Evolutionary conservation across 805 yeast species (phyloP).

Genomic region (Schwanniomyces polymorphus): DNA sequence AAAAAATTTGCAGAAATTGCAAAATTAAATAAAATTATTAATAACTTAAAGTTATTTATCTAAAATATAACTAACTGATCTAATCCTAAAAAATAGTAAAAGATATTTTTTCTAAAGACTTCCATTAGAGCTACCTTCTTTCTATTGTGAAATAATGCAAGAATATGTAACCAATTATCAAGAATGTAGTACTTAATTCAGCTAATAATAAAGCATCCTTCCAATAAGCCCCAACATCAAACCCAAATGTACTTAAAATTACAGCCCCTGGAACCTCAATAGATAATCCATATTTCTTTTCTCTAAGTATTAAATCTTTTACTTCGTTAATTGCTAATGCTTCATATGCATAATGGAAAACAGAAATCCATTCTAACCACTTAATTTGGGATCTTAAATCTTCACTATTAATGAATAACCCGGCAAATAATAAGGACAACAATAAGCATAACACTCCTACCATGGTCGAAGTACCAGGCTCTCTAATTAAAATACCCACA

Average conservation of each 20-base stretch:
- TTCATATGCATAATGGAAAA: slow-evolving; percentile 96
- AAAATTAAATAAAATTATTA: too few species aligned
- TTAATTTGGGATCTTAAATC: slow-evolving; percentile 50
- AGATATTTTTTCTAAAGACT: background rate
- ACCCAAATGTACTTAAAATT: slow-evolving; percentile 92
- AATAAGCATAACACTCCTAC: slow-evolving; percentile 80
- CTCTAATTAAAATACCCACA: slow-evolving; percentile 84
- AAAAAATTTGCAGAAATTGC: too few species aligned
- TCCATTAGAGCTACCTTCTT: slow-evolving; percentile 44
- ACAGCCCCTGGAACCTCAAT: slow-evolving; percentile 98
- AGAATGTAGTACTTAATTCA: slow-evolving; percentile 57
- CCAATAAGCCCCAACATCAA: slow-evolving; percentile 74
- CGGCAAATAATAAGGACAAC: slow-evolving; percentile 89
- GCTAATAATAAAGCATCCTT: slow-evolving; percentile 63
- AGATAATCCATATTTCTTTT: slow-evolving; percentile 87
- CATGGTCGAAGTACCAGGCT: slow-evolving; percentile 90
- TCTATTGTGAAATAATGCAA: slow-evolving; percentile 76
- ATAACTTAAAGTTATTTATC: background rate
- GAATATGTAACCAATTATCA: slow-evolving; percentile 70
- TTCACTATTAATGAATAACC: slow-evolving; percentile 86
- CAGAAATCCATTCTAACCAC: slow-evolving; percentile 80
- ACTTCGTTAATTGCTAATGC: slow-evolving; percentile 92
- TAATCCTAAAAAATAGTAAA: background rate
- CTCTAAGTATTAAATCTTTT: slow-evolving; percentile 76
- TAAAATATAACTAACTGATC: background rate